Evolutionary conservation across 306 rosid species (phyloP).

Genomic region (Citrullus amarus): DNA sequence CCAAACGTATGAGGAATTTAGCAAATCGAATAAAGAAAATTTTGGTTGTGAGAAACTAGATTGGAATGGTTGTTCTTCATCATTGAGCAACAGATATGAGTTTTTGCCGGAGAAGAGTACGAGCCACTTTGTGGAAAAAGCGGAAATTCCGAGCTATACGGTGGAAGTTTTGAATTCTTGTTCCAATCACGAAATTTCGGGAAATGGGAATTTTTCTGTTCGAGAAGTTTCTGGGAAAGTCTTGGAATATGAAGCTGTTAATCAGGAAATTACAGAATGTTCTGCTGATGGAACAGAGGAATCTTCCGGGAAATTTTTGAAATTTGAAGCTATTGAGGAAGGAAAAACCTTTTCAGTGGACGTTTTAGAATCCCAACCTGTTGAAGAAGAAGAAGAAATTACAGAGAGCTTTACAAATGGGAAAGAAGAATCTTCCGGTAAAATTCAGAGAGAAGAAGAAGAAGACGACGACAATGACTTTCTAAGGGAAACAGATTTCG

Average conservation of each 20-base stretch:
- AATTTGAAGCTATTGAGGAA: neutral
- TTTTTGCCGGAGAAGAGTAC: slow-evolving; percentile 24
- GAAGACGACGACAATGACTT: slow-evolving; percentile 11
- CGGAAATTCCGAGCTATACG: slow-evolving; percentile 26
- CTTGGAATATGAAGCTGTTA: neutral
- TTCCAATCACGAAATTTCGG: slow-evolving; percentile 10
- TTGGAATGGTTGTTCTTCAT: neutral
- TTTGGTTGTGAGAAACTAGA: slow-evolving; percentile 14
- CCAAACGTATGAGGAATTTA: slow-evolving; percentile 44
- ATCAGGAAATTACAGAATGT: slow-evolving; percentile 11
- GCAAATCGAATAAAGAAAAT: slow-evolving; percentile 13
- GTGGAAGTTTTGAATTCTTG: slow-evolving; percentile 28
- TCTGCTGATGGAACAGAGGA: neutral
- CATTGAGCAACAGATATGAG: slow-evolving; percentile 30
- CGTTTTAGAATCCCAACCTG: neutral
- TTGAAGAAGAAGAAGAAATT: neutral
- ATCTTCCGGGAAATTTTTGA: neutral
- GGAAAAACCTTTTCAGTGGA: neutral
- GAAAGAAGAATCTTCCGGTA: neutral
- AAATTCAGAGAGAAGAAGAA: neutral
- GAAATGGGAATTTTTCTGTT: slow-evolving; percentile 1
- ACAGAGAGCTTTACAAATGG: neutral
- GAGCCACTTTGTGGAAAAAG: slow-evolving; percentile 44
- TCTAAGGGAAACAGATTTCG: slow-evolving; percentile 26
- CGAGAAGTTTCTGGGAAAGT: slow-evolving; percentile 4